These are phyloP conservation scores for Beauveria medogensis DNA, from an alignment of 2,329 filamentous ascomycete species.

Conservation along the genomic window DNA sequence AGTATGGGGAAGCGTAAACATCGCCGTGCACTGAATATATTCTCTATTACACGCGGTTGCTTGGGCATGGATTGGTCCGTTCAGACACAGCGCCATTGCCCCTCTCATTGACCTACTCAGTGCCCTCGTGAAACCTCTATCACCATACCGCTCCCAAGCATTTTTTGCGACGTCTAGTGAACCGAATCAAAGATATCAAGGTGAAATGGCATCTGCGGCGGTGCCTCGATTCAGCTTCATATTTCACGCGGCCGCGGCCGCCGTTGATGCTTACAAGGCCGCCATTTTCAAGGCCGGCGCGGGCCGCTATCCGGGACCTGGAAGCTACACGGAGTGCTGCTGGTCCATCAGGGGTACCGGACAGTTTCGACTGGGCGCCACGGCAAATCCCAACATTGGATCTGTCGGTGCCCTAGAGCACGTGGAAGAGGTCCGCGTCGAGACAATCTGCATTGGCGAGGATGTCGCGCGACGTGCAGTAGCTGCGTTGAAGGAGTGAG, in stretches of 20 bases:
- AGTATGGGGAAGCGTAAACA: no score
- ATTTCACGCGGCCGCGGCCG: slow-evolving; percentile 40
- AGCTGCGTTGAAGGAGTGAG: slow-evolving; percentile 56
- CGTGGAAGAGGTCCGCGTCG: slow-evolving; percentile 52
- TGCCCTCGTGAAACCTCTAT: neutral
- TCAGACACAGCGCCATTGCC: neutral
- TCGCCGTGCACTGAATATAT: no score
- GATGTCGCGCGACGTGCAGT: slow-evolving; percentile 50
- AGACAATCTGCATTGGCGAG: slow-evolving; percentile 53
- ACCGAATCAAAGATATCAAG: neutral
- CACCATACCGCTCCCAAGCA: no score
- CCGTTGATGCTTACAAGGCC: slow-evolving; percentile 41
- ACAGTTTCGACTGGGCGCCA: slow-evolving; percentile 56
- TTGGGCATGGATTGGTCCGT: neutral
- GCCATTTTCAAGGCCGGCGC: slow-evolving; percentile 53
- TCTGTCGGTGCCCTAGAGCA: slow-evolving; percentile 47
- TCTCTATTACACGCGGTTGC: no score
- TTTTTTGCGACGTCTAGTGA: neutral
- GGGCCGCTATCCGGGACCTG: slow-evolving; percentile 40
- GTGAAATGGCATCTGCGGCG: neutral
- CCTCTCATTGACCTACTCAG: neutral
- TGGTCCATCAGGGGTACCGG: slow-evolving; percentile 47
- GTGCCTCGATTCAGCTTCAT: slow-evolving; percentile 30
- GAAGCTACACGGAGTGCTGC: slow-evolving; percentile 49
- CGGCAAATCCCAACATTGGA: slow-evolving; percentile 57